A percentile compares a stretch with the other conserved stretches of the same genome.
Conservation (phyloP, 1,284 basidiomycete genomes). For the Leucoagaricus sp. region DNA sequence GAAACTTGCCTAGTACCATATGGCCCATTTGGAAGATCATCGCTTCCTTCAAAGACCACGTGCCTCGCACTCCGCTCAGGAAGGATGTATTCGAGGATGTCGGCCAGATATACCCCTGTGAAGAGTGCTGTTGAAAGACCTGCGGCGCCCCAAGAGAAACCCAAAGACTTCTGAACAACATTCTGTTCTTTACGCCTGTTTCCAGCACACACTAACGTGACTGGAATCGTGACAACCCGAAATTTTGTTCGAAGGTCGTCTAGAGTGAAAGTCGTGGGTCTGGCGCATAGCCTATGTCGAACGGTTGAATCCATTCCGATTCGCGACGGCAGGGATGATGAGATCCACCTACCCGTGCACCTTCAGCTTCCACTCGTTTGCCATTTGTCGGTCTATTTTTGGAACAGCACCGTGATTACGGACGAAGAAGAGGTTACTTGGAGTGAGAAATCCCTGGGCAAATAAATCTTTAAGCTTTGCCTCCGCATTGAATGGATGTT, state of each 20-base stretch:
- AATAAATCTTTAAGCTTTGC: constrained; percentile 52
- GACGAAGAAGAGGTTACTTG: constrained; percentile 65
- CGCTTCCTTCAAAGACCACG: constrained; percentile 66
- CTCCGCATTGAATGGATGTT: constrained; percentile 67
- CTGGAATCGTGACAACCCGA: constrained; percentile 57
- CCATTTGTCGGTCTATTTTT: constrained; percentile 38
- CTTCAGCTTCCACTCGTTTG: constrained; percentile 49
- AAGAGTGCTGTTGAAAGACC: constrained; percentile 63
- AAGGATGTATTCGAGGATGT: constrained; percentile 52
- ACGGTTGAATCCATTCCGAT: too few relatives aligned
- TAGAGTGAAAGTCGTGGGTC: constrained; percentile 43
- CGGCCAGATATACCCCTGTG: constrained; percentile 66
- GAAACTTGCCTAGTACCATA: constrained; percentile 55
- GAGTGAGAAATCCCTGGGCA: constrained; percentile 61
- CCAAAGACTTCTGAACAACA: constrained; percentile 61
- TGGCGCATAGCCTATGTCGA: constrained; percentile 42
- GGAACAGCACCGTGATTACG: constrained; percentile 72
- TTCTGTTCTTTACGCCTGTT: constrained; percentile 75
- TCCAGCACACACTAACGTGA: constrained; percentile 70
- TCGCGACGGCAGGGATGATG: background rate
- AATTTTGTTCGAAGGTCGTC: constrained; percentile 50
- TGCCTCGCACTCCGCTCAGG: constrained; percentile 48
- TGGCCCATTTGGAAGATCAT: constrained; percentile 63
- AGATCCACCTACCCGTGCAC: constrained; percentile 41
- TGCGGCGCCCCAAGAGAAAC: constrained; percentile 60